These are phyloP conservation scores for Phaeomoniella chlamydospora DNA, from an alignment of 2,329 filamentous ascomycete species.

Conservation along the genomic window DNA sequence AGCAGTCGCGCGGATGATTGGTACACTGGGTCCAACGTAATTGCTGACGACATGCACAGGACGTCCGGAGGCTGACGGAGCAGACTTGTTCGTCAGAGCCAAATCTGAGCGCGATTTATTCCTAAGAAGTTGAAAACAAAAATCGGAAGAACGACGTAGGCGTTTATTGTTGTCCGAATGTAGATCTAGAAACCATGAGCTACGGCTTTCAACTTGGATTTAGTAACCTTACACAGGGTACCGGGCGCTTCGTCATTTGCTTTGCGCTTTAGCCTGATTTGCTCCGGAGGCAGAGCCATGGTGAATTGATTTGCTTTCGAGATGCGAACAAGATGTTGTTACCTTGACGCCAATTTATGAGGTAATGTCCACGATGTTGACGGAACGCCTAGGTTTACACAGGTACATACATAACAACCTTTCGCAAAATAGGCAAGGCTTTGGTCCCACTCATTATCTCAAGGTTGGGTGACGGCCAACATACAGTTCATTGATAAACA, in stretches of 20 bases:
- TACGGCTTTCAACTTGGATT: background rate
- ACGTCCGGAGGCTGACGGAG: no score
- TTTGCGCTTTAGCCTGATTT: conserved; percentile 41
- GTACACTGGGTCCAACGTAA: conserved; percentile 15
- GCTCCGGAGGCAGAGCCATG: conserved; percentile 33
- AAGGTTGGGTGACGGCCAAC: no score
- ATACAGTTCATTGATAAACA: no score
- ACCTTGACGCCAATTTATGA: no score
- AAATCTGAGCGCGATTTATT: conserved; percentile 3
- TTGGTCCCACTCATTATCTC: no score
- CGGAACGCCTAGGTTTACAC: no score
- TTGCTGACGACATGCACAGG: no score
- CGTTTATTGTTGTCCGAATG: conserved; percentile 26
- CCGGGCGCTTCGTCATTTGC: conserved; percentile 43
- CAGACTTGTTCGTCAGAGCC: conserved; percentile 3
- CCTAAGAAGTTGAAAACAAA: conserved; percentile 28
- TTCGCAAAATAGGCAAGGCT: no score
- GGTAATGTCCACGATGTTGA: no score
- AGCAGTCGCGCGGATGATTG: conserved; percentile 24
- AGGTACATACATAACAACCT: no score
- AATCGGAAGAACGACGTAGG: conserved; percentile 34
- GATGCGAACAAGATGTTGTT: no score
- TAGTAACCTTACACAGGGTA: conserved; percentile 2
- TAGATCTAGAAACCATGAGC: conserved; percentile 19
- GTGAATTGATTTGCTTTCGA: no score